Evolutionary conservation across 805 yeast species (phyloP).

Genomic region (Kluyveromyces nonfermentans): DNA sequence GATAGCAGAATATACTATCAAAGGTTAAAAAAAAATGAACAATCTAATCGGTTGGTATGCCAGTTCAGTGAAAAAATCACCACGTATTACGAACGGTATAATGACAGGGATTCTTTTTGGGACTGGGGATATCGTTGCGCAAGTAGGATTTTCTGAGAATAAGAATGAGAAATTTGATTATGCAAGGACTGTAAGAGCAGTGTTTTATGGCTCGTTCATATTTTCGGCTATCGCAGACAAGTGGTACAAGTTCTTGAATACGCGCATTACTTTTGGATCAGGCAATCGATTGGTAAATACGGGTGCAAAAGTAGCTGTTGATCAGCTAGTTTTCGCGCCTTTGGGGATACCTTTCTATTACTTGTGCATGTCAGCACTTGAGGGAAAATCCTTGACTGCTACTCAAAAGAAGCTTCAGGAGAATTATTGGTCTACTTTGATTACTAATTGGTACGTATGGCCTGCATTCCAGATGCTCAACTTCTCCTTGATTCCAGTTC

Average conservation of each 20-base stretch:
- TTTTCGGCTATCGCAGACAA: slow-evolving; percentile 68
- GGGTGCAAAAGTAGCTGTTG: slow-evolving; percentile 47
- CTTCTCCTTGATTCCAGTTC: slow-evolving; percentile 66
- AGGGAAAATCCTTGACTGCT: slow-evolving; percentile 36
- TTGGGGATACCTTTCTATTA: slow-evolving; percentile 65
- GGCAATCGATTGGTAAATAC: slow-evolving; percentile 29
- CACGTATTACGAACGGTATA: slow-evolving; percentile 44
- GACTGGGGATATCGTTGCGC: slow-evolving; percentile 69
- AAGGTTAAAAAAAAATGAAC: slow-evolving; percentile 7
- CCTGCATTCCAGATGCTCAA: slow-evolving; percentile 77
- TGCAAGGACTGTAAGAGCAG: slow-evolving; percentile 51
- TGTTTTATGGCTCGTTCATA: slow-evolving; percentile 58
- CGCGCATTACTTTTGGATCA: slow-evolving; percentile 29
- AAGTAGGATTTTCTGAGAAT: slow-evolving; percentile 35
- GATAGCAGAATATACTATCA: neutral
- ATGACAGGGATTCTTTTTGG: slow-evolving; percentile 59
- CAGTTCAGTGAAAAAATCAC: slow-evolving; percentile 31
- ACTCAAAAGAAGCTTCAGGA: slow-evolving; percentile 36
- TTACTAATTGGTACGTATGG: slow-evolving; percentile 82
- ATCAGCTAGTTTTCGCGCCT: slow-evolving; percentile 75
- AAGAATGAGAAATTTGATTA: slow-evolving; percentile 34
- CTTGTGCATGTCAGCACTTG: slow-evolving; percentile 57
- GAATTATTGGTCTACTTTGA: slow-evolving; percentile 58
- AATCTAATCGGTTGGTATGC: slow-evolving; percentile 14
- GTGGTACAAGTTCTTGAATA: slow-evolving; percentile 52